Conservation (phyloP, 257 asterid species). For the Gentiana macrophylla region DNA sequence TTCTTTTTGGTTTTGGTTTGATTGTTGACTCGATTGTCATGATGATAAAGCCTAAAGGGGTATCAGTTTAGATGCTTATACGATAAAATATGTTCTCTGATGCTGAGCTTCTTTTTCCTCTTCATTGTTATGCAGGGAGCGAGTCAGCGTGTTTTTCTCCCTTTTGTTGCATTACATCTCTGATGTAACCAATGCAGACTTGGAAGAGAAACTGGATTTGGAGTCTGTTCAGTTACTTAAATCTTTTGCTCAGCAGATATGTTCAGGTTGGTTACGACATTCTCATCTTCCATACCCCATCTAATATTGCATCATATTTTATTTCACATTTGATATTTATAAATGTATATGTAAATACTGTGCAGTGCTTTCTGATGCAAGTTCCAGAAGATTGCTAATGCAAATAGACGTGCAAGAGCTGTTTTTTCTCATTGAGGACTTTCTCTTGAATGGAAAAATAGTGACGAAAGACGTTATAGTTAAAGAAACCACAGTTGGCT, state of each 20-base stretch:
- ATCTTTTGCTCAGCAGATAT: constrained; percentile 26
- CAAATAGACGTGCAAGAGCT: constrained; percentile 49
- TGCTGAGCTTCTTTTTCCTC: constrained; percentile 12
- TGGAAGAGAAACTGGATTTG: constrained; percentile 18
- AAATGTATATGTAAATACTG: constrained; percentile 4
- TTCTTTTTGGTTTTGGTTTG: too few relatives aligned
- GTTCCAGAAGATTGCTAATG: constrained; percentile 32
- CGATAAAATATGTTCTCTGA: not conserved
- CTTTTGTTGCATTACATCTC: constrained; percentile 42
- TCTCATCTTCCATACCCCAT: constrained; percentile 1
- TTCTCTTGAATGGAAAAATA: constrained; percentile 45
- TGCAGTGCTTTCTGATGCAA: constrained; percentile 58
- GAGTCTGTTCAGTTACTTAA: constrained; percentile 31
- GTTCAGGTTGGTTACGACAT: constrained; percentile 37
- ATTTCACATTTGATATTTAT: not conserved
- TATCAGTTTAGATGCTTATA: too few relatives aligned
- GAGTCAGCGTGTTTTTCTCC: constrained; percentile 55
- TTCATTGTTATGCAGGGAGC: constrained; percentile 54
- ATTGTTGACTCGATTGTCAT: too few relatives aligned
- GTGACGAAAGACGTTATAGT: constrained; percentile 29
- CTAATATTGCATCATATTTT: not conserved
- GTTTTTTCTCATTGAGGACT: constrained; percentile 50
- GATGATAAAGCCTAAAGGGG: too few relatives aligned
- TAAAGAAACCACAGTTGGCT: constrained; percentile 17
- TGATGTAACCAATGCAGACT: constrained; percentile 24